These are phyloP conservation scores for Sclerotinia nivalis DNA, from an alignment of 2,329 filamentous ascomycete species.

Conservation along the genomic window DNA sequence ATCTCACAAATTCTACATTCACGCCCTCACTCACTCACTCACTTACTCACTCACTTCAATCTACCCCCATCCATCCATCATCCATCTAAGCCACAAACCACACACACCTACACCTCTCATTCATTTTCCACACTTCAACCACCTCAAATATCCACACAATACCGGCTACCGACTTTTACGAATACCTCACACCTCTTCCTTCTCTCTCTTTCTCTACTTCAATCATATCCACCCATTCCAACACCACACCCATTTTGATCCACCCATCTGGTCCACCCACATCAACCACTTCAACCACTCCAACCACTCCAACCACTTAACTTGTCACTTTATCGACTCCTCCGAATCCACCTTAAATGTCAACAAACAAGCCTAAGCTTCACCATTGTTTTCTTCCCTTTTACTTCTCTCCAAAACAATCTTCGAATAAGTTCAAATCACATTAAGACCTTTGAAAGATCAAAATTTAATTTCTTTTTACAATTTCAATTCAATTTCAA, in stretches of 20 bases:
- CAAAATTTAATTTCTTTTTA: not conserved
- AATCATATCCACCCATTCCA: slow-evolving; percentile 5
- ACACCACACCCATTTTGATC: not conserved
- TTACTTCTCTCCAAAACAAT: slow-evolving; percentile 3
- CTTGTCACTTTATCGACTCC: not conserved
- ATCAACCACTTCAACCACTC: not conserved
- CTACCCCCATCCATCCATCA: not conserved
- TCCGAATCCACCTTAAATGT: slow-evolving; percentile 3
- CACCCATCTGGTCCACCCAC: not conserved
- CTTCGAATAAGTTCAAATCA: not conserved
- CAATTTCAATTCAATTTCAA: not conserved
- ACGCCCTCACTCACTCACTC: not conserved
- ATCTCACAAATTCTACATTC: not conserved
- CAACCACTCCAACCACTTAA: not conserved
- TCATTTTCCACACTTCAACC: slow-evolving; percentile 6
- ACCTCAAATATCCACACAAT: not conserved
- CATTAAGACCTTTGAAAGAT: not conserved
- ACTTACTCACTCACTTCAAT: not conserved
- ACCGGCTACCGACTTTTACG: not conserved
- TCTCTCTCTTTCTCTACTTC: not conserved
- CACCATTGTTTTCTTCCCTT: slow-evolving; percentile 3
- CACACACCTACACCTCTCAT: not conserved
- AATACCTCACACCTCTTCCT: not conserved
- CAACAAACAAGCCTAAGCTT: slow-evolving; percentile 4
- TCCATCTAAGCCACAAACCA: no score